These are phyloP conservation scores for Xylaria cubensis DNA, from an alignment of 495 filamentous ascomycete genomes.

Conservation along the genomic window DNA sequence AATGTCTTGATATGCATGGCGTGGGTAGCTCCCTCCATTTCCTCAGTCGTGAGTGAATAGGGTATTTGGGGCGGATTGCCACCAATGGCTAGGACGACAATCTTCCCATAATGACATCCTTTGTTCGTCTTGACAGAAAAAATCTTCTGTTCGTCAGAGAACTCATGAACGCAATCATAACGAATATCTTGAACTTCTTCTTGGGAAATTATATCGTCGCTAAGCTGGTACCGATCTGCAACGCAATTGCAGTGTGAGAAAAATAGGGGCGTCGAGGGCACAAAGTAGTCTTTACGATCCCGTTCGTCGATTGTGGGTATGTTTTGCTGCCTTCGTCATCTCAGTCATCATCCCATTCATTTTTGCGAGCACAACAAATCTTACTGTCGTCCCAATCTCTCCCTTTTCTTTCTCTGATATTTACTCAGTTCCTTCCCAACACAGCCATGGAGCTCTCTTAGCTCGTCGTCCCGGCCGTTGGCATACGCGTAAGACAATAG, in stretches of 20 bases:
- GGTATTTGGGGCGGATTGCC: conserved; percentile 62
- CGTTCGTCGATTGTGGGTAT: conserved; percentile 63
- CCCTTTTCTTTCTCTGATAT: conserved; percentile 66
- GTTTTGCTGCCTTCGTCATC: conserved; percentile 39
- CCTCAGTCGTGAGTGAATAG: conserved; percentile 40
- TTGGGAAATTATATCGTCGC: conserved; percentile 52
- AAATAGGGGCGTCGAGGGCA: conserved; percentile 63
- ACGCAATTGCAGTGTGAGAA: conserved; percentile 62
- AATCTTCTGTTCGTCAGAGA: conserved; percentile 47
- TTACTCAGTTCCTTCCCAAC: conserved; percentile 71
- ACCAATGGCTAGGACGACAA: conserved; percentile 65
- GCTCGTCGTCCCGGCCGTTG: conserved; percentile 54
- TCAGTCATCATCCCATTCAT: conserved; percentile 23
- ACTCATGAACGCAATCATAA: conserved; percentile 46
- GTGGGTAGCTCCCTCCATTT: conserved; percentile 59
- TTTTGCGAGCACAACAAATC: neutral
- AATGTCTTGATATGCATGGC: conserved; percentile 61
- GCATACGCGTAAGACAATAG: conserved; percentile 65
- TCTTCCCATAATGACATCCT: conserved; percentile 53
- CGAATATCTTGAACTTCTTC: conserved; percentile 58
- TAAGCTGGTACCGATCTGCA: conserved; percentile 58
- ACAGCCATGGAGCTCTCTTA: conserved; percentile 64
- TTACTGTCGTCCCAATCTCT: conserved; percentile 38
- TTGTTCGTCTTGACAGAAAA: conserved; percentile 60
- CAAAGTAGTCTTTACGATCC: conserved; percentile 70